Evolutionary conservation across 345 rosid species (phyloP), one percentile per base, ranked within the genome.

Genomic region (Sonneratia caseolaris): DNA sequence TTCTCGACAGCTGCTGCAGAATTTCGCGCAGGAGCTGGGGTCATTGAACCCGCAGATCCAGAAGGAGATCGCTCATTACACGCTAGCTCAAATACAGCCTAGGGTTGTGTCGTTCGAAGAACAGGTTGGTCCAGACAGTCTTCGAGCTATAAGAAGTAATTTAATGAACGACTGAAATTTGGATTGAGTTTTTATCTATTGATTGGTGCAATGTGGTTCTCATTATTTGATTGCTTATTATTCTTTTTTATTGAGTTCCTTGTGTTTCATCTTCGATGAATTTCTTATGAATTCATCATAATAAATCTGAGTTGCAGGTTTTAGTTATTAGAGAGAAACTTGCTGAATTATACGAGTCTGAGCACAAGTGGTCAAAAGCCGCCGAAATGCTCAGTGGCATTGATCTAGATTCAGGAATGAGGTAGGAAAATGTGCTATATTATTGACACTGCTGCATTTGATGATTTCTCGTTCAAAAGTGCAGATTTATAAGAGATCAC

Each of bases 381-480:
- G 97, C 99, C 3, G 96, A 95, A 84, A 95, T 95, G 97, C 91
- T 95, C 51, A 92, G 99, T 75, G 99, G 99, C 65, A 95, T 95
- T 82, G 96, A 95, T 82, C 80, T 92, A 43, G 99, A 95, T 59
- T 95, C 97, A 69, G 92, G 88, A 83, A 92, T 92, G 97, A 91
- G 99, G 99, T 91, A 70, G 75, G 82, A 66, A 67, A 67, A 73
- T 74, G 68, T 76, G 61, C 56, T 68, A 57, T 16, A 69, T 35
- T 24, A 47, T 61, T n/a, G 13, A n/a, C 38, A 62, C 7, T 61
- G 27, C 32, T 10, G 66, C 37, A 62, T 32, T 10, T 22, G 35
- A 22, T 59, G 36, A n/a, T 59, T 1, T 59, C 7, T 59, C 11
- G 1, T 18, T 59, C 36, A 59, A 3, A 22, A 24, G 21, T 57